Percentiles rank a stretch among this genome's conserved stretches.
phyloP scores from a whole-genome alignment of 805 yeast genomes.

The Saturnispora dispora region DNA sequence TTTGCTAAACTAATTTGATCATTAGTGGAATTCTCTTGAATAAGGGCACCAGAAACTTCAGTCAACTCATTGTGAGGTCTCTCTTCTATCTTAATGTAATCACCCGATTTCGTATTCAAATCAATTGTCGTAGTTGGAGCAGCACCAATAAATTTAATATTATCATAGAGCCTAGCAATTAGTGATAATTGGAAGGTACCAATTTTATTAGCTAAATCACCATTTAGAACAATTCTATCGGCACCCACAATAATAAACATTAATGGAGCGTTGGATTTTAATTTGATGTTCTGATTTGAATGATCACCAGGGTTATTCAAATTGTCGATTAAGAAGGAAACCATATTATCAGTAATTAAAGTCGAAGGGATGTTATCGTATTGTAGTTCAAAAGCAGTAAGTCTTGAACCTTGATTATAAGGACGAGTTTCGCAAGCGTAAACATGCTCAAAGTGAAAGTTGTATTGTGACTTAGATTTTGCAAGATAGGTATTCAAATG shows the following conservation, averaged over 20 bases:
- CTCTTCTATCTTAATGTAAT: constrained; percentile 74
- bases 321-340: constrained; percentile 58
- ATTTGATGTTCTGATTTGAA: constrained; percentile 16
- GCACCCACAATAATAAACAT: constrained; percentile 91
- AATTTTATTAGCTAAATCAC: constrained; percentile 94
- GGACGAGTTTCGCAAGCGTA: constrained; percentile 94
- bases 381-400: constrained; percentile 84
- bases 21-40: constrained; percentile 24
- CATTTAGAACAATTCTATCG: constrained; percentile 85
- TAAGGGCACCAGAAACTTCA: constrained; percentile 58
- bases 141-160: constrained; percentile 81
- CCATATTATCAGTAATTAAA: constrained; percentile 86
- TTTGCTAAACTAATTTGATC: constrained; percentile 30
- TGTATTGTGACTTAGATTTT: constrained; percentile 27
- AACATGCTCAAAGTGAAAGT: constrained; percentile 53
- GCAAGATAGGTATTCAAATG: constrained; percentile 39
- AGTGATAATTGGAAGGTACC: constrained; percentile 88
- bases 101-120: constrained; percentile 54
- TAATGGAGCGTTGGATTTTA: constrained; percentile 48
- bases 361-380: constrained; percentile 85
- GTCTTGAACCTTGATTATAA: constrained; percentile 89
- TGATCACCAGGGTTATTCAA: constrained; percentile 22
- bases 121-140: constrained; percentile 94
- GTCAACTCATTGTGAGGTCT: constrained; percentile 77
- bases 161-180: constrained; percentile 52